phyloP scores from a whole-genome alignment of 2,329 filamentous ascomycete genomes.

The Cyclaneusma minus region DNA sequence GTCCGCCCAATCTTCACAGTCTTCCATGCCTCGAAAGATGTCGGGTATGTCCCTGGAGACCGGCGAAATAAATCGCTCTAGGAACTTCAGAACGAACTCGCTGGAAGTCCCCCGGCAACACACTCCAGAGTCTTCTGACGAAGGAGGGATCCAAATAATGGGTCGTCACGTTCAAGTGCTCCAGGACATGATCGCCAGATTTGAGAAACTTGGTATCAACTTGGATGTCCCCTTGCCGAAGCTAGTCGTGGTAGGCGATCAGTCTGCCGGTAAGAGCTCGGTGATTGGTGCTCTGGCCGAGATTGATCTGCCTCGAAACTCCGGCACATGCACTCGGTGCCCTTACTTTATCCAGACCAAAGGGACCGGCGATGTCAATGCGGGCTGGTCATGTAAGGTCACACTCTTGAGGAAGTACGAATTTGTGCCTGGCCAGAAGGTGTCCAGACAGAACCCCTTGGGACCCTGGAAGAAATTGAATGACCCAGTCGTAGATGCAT shows the following conservation, averaged over 20 bases:
- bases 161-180: conserved; percentile 48
- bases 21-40: too few species aligned
- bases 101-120: too few species aligned
- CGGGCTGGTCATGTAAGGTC: conserved; percentile 53
- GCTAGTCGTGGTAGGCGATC: conserved; percentile 72
- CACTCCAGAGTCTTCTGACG: too few species aligned
- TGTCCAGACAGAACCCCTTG: too few species aligned
- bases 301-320: conserved; percentile 54
- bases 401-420: conserved; percentile 49
- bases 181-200: conserved; percentile 48
- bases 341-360: conserved; percentile 57
- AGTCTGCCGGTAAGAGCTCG: conserved; percentile 70
- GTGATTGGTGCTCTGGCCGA: conserved; percentile 47
- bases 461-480: too few species aligned
- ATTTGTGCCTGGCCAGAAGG: conserved; percentile 24
- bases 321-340: conserved; percentile 65
- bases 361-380: conserved; percentile 32
- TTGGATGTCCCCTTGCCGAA: conserved; percentile 54
- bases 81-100: too few species aligned
- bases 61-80: too few species aligned
- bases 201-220: conserved; percentile 59
- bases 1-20: too few species aligned
- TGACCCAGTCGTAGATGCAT: too few species aligned
- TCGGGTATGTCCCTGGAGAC: too few species aligned
- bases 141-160: conserved; percentile 32